A percentile compares a stretch with the other conserved stretches of the same genome.
These are phyloP conservation scores for Blastocystis sp. DNA, from an alignment of 352 stramenopile genomes.

Conservation along the genomic window DNA sequence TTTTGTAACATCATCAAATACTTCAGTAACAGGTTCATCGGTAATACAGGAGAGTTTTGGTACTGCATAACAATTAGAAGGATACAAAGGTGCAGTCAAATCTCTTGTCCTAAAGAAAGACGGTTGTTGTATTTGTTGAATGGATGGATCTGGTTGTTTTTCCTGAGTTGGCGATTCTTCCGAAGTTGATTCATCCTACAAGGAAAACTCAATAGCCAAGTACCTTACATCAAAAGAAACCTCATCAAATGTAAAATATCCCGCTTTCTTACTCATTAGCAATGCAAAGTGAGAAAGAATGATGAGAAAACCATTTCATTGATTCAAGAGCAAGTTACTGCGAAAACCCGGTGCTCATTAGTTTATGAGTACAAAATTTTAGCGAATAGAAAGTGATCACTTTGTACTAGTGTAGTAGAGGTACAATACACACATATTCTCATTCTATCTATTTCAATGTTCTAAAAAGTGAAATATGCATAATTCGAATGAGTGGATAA, in stretches of 20 bases:
- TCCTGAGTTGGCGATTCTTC: background rate
- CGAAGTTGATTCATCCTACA: background rate
- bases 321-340: background rate
- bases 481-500: too few species aligned
- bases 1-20: background rate
- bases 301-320: background rate
- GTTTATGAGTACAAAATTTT: too few species aligned
- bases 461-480: too few species aligned
- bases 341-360: too few species aligned
- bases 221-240: background rate
- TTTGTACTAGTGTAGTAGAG: too few species aligned
- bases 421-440: too few species aligned
- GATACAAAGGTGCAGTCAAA: background rate
- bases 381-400: too few species aligned
- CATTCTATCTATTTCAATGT: too few species aligned
- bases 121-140: background rate
- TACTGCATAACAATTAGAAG: background rate
- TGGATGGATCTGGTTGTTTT: background rate
- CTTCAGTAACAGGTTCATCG: background rate
- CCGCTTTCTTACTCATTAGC: constrained; percentile 10
- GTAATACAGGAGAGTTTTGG: background rate
- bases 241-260: constrained; percentile 6
- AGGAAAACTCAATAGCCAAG: background rate
- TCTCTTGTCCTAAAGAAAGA: constrained; percentile 22
- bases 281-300: background rate